These are phyloP conservation scores for Solanum chmielewskii DNA, from an alignment of 257 asterid genomes.

Conservation along the genomic window DNA sequence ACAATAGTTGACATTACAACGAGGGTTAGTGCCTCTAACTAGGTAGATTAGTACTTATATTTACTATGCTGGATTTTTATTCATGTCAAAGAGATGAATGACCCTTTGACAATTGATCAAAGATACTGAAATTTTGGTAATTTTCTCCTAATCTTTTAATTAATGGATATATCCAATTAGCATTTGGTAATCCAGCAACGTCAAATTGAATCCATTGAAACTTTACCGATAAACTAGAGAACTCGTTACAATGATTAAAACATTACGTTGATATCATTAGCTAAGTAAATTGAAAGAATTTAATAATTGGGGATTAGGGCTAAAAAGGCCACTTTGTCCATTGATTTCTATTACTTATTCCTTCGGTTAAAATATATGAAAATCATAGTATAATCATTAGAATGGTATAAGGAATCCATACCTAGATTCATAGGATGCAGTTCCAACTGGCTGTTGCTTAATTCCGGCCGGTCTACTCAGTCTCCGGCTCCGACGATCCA, in stretches of 20 bases:
- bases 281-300: neutral
- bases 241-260: neutral
- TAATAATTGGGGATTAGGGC: neutral
- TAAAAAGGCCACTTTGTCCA: neutral
- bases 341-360: too few species aligned
- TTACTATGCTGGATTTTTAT: neutral
- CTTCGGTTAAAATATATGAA: neutral
- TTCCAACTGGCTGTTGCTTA: constrained; percentile 11
- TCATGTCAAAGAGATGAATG: neutral
- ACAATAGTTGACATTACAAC: neutral
- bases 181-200: neutral
- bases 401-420: neutral
- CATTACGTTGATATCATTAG: neutral
- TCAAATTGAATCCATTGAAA: neutral
- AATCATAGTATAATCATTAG: neutral
- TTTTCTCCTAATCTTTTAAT: neutral
- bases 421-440: neutral
- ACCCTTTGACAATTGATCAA: neutral
- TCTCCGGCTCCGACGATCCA: constrained; percentile 37
- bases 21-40: neutral
- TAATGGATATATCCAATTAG: neutral
- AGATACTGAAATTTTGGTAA: neutral
- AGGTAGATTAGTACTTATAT: neutral
- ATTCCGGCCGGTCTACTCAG: constrained; percentile 45
- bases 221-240: neutral